A percentile compares a stretch with the other conserved stretches of the same genome.
Evolutionary conservation across 2,329 filamentous ascomycete genomes (phyloP).

Genomic region (Alternaria sp.): DNA sequence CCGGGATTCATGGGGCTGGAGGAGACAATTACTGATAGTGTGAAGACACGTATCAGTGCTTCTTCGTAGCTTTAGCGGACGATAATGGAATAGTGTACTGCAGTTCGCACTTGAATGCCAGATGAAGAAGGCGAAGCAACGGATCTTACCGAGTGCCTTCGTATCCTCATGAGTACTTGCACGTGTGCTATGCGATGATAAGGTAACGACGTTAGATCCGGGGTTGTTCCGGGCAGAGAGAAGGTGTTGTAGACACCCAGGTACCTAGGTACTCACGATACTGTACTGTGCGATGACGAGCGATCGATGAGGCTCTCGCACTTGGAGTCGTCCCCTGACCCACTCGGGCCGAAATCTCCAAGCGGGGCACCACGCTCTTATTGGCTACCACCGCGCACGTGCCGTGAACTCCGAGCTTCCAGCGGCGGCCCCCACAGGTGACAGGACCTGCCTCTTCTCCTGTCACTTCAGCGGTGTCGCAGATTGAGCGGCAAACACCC

Average conservation of each 20-base stretch:
- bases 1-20: conserved; percentile 8
- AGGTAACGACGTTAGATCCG: not conserved
- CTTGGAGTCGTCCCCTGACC: not conserved
- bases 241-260: not conserved
- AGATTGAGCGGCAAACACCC: not conserved
- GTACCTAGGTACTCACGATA: not conserved
- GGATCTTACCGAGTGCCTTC: not conserved
- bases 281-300: not conserved
- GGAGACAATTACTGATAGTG: conserved; percentile 9
- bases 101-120: not conserved
- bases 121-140: not conserved
- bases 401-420: not conserved
- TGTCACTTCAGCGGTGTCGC: not conserved
- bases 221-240: not conserved
- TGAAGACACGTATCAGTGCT: conserved; percentile 4
- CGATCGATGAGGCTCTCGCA: not conserved
- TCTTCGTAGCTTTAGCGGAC: not conserved
- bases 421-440: not conserved
- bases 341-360: not conserved
- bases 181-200: not conserved
- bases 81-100: not conserved
- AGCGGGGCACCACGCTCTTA: not conserved
- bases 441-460: not conserved
- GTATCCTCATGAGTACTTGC: not conserved
- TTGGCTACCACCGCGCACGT: not conserved